A percentile compares a stretch with the other conserved stretches of the same genome.
Conservation (phyloP, 352 stramenopile species). For the Pythium pyrilobum region DNA sequence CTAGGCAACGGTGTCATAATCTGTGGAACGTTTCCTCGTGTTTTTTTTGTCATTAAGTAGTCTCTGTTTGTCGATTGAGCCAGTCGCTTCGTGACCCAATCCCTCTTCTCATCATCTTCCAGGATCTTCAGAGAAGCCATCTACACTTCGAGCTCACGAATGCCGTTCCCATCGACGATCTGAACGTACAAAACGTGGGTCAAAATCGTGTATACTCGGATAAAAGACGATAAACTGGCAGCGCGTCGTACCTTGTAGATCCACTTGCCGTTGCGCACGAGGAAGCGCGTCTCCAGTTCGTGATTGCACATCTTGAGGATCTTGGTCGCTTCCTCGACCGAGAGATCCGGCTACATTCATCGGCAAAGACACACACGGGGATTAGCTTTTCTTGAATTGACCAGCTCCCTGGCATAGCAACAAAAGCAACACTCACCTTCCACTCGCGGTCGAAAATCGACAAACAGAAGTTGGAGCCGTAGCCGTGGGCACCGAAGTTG, state of each 20-base stretch:
- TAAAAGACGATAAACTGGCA: background rate
- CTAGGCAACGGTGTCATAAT: too few relatives aligned
- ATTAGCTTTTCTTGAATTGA: too few relatives aligned
- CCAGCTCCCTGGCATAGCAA: too few relatives aligned
- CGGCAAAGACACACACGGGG: background rate
- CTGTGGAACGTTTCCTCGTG: too few relatives aligned
- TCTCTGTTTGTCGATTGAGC: too few relatives aligned
- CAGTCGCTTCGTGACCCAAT: too few relatives aligned
- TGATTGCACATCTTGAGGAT: constrained; percentile 77
- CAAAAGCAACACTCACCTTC: constrained; percentile 41
- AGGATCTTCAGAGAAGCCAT: background rate
- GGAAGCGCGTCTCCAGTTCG: constrained; percentile 80
- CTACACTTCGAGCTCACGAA: constrained; percentile 63
- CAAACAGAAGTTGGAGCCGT: constrained; percentile 79
- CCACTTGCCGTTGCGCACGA: constrained; percentile 86
- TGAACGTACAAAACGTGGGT: constrained; percentile 10
- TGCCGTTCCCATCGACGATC: constrained; percentile 64
- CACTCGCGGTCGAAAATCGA: constrained; percentile 87
- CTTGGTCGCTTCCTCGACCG: constrained; percentile 61
- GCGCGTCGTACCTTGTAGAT: constrained; percentile 53
- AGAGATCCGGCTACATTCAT: constrained; percentile 59
- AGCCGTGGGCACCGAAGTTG: constrained; percentile 85
- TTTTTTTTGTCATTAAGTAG: too few relatives aligned
- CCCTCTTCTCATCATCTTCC: background rate
- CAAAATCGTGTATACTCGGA: background rate